phyloP scores from a whole-genome alignment of 2,329 filamentous ascomycete genomes.

The Trichoderma guizhouense region DNA sequence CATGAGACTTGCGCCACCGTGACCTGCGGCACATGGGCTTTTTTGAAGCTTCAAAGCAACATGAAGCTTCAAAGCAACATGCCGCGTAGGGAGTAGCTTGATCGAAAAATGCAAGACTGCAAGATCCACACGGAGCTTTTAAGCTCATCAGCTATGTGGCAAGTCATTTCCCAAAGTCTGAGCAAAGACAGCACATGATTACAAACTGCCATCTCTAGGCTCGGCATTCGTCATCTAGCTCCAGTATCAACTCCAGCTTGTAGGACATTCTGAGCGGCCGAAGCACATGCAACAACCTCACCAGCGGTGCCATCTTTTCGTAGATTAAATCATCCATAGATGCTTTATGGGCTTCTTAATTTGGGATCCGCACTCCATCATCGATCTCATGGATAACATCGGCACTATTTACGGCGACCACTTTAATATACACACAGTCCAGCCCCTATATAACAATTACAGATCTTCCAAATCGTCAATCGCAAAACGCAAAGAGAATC shows the following conservation, averaged over 20 bases:
- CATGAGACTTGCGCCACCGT: constrained; percentile 22
- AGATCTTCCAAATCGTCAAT: background rate
- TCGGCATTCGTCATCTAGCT: constrained; percentile 11
- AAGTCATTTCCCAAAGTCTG: background rate
- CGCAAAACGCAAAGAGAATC: background rate
- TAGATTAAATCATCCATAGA: background rate
- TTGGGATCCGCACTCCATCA: background rate
- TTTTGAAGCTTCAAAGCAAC: background rate
- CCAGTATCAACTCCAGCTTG: background rate
- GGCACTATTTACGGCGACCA: background rate
- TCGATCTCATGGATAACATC: background rate
- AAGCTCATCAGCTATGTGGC: background rate
- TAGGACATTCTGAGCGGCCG: background rate
- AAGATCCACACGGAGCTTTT: background rate
- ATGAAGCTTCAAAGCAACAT: background rate
- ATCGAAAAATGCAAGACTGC: background rate
- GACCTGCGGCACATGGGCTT: constrained; percentile 22
- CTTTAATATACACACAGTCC: background rate
- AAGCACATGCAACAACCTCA: background rate
- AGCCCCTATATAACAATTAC: background rate
- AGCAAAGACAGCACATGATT: background rate
- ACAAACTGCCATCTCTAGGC: background rate
- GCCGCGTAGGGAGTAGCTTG: background rate
- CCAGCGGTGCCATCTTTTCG: background rate
- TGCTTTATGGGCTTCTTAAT: no score